Evolutionary conservation across 2,329 filamentous ascomycete species (phyloP).

Genomic region (Sclerotinia sclerotiorum): DNA sequence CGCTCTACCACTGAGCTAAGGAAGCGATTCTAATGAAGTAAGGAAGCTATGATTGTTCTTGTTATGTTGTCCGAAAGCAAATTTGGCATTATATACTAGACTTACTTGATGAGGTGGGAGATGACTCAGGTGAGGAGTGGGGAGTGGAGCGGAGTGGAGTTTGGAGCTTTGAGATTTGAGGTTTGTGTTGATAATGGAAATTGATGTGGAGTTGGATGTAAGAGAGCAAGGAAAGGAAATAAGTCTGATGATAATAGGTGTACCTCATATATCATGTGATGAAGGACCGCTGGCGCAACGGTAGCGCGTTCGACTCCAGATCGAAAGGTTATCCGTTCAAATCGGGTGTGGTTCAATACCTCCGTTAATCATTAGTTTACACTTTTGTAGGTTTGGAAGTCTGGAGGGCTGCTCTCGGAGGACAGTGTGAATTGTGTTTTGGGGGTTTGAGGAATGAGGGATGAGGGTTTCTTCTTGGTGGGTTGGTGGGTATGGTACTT

Average conservation of each 20-base stretch:
- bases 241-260: rapidly evolving
- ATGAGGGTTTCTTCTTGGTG: not conserved
- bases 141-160: not conserved
- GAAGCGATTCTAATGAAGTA: not conserved
- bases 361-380: not conserved
- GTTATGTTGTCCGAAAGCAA: rapidly evolving
- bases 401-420: not conserved
- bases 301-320: slow-evolving; percentile 38
- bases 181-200: not conserved
- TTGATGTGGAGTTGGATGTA: not conserved
- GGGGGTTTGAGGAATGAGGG: not conserved
- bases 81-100: rapidly evolving
- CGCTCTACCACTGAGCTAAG: slow-evolving; percentile 23
- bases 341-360: slow-evolving; percentile 37
- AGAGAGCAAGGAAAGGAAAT: rapidly evolving
- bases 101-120: not conserved
- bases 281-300: slow-evolving; percentile 29
- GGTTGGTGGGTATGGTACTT: not conserved
- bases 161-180: not conserved
- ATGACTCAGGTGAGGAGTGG: too few relatives aligned
- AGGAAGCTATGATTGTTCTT: too few relatives aligned
- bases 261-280: not conserved
- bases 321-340: slow-evolving; percentile 40
- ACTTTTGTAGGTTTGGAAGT: not conserved
- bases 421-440: not conserved